phyloP scores from a whole-genome alignment of 2,329 filamentous ascomycete species.

The Arthrobotrys musiformis region DNA sequence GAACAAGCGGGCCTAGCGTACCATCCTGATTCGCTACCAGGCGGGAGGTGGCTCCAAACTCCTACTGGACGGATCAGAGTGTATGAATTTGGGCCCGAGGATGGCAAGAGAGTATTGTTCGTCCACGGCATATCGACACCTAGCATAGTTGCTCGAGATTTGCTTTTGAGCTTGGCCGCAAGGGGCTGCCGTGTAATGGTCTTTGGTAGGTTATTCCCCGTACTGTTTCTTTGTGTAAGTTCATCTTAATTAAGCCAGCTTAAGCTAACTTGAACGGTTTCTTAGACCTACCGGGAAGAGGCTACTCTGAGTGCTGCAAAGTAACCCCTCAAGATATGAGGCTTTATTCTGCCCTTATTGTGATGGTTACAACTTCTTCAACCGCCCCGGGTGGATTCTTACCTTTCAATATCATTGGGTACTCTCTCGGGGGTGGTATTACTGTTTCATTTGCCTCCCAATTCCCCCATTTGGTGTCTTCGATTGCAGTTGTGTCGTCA shows the following conservation, averaged over 20 bases:
- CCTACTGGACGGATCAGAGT: constrained; percentile 77
- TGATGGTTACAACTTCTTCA: constrained; percentile 70
- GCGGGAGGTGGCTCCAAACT: constrained; percentile 74
- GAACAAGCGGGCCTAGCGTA: constrained; percentile 69
- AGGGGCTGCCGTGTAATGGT: constrained; percentile 79
- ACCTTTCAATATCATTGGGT: constrained; percentile 72
- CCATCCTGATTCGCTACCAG: constrained; percentile 76
- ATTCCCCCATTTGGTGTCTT: constrained; percentile 75
- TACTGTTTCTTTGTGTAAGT: too few species aligned
- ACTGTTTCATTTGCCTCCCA: constrained; percentile 75
- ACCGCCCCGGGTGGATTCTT: constrained; percentile 73
- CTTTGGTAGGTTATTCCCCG: constrained; percentile 70
- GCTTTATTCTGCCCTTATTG: constrained; percentile 74
- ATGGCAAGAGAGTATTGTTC: constrained; percentile 77
- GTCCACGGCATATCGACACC: constrained; percentile 86
- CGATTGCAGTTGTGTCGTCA: constrained; percentile 80
- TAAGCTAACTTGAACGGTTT: constrained; percentile 6
- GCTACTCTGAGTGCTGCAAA: constrained; percentile 77
- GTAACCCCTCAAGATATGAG: constrained; percentile 71
- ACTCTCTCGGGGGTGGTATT: constrained; percentile 82
- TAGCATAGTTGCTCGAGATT: constrained; percentile 73
- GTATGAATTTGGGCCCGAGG: constrained; percentile 82
- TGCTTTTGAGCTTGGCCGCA: constrained; percentile 74
- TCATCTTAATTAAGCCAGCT: background rate
- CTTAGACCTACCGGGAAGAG: constrained; percentile 77